Conservation (phyloP, 768 basidiomycete species). For the Fomitopsis pulvina region DNA sequence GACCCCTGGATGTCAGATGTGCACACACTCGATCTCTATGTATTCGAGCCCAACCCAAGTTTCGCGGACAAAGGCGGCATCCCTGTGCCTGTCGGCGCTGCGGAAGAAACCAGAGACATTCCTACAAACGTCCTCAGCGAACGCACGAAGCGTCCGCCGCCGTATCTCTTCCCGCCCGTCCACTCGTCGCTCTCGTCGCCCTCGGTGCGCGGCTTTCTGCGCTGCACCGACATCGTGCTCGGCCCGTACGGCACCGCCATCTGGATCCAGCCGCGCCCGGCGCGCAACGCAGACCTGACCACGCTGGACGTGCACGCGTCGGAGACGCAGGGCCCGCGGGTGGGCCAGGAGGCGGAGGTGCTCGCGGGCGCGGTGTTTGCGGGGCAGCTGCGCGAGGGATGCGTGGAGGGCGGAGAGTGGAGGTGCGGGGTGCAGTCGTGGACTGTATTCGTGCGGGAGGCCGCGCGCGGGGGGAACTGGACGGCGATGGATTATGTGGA, state of each 20-base stretch:
- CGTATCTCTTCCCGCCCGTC: constrained; percentile 47
- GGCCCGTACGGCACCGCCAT: constrained; percentile 52
- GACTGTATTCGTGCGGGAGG: constrained; percentile 26
- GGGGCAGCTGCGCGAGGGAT: constrained; percentile 17
- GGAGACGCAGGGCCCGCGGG: constrained; percentile 10
- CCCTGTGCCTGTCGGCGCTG: background rate
- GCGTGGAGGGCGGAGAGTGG: background rate
- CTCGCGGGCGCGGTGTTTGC: background rate
- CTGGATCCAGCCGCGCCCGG: constrained; percentile 53
- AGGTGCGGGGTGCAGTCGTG: constrained; percentile 14
- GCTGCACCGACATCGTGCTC: constrained; percentile 47
- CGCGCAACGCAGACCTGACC: constrained; percentile 33
- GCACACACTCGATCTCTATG: constrained; percentile 47
- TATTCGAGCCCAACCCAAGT: constrained; percentile 32
- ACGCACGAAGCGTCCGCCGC: constrained; percentile 6
- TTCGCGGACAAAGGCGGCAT: constrained; percentile 7
- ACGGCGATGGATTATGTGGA: constrained; percentile 59
- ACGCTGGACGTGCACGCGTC: constrained; percentile 20
- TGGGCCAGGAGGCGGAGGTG: constrained; percentile 5
- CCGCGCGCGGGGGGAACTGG: constrained; percentile 36
- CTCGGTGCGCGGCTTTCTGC: constrained; percentile 43
- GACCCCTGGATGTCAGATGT: constrained; percentile 52
- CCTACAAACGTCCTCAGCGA: too few relatives aligned
- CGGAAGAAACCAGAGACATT: too few relatives aligned
- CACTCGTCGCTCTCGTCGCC: constrained; percentile 28